Conservation (phyloP, 2,329 filamentous ascomycete genomes). For the Tolypocladium tundrense region DNA sequence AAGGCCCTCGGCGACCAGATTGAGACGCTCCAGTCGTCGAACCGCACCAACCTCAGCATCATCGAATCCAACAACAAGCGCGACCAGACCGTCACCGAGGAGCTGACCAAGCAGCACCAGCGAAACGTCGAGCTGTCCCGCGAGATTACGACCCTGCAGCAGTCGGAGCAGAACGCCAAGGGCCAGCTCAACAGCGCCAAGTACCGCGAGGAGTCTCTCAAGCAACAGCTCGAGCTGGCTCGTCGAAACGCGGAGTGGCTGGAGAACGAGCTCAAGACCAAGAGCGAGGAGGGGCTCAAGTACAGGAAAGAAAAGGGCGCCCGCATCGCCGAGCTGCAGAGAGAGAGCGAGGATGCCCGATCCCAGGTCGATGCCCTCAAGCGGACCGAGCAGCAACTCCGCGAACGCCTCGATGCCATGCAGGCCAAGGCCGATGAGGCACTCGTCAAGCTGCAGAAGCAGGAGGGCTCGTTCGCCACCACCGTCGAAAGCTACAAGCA, state of each 20-base stretch:
- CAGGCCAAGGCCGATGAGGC: conserved; percentile 82
- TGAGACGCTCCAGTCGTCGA: conserved; percentile 77
- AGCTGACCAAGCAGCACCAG: conserved; percentile 80
- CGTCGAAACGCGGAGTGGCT: conserved; percentile 91
- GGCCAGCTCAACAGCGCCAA: conserved; percentile 71
- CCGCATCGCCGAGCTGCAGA: conserved; percentile 78
- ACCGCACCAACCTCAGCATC: conserved; percentile 79
- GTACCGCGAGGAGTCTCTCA: conserved; percentile 80
- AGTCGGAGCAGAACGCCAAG: conserved; percentile 72
- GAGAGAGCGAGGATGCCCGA: conserved; percentile 75
- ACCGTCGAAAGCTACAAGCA: conserved; percentile 80
- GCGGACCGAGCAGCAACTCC: conserved; percentile 69
- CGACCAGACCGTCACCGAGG: conserved; percentile 75
- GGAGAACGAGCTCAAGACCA: conserved; percentile 82
- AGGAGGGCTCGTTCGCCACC: conserved; percentile 72
- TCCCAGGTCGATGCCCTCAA: conserved; percentile 68
- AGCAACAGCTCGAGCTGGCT: conserved; percentile 82
- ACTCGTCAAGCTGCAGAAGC: conserved; percentile 69
- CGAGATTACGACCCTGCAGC: conserved; percentile 72
- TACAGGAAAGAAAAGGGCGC: conserved; percentile 92
- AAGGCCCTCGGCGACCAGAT: conserved; percentile 75
- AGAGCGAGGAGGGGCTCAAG: conserved; percentile 76
- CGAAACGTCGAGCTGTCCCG: conserved; percentile 77
- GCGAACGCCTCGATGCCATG: conserved; percentile 71
- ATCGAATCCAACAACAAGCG: conserved; percentile 83